Conservation (phyloP, 2,329 filamentous ascomycete genomes). For the Rhynchosporium secalis region DNA sequence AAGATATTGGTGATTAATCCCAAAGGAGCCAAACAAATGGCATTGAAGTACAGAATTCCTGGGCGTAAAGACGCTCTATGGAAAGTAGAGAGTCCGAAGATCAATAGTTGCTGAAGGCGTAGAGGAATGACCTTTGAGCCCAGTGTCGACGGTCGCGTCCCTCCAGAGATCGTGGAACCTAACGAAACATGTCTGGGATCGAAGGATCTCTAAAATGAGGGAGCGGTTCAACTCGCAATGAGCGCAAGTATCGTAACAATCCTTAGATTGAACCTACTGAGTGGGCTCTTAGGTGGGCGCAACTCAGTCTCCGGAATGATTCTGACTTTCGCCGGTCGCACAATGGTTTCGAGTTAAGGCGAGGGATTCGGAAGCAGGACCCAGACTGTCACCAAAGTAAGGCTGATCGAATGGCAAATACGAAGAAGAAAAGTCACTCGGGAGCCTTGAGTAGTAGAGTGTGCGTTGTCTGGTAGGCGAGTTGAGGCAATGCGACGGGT, state of each 20-base stretch:
- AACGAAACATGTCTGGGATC: background rate
- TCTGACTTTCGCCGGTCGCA: conserved; percentile 23
- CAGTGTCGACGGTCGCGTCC: background rate
- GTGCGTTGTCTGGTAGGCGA: background rate
- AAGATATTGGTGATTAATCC: background rate
- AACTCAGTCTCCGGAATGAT: conserved; percentile 14
- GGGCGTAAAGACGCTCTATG: too few species aligned
- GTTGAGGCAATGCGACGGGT: background rate
- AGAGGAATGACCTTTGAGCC: background rate
- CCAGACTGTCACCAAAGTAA: background rate
- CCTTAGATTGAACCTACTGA: background rate
- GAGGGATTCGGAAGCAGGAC: background rate
- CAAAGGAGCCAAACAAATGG: background rate
- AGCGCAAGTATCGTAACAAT: background rate
- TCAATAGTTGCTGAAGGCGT: too few species aligned
- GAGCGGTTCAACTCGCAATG: background rate
- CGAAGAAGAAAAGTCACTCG: background rate
- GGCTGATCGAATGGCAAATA: background rate
- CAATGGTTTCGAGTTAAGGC: conserved; percentile 18
- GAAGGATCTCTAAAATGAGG: background rate
- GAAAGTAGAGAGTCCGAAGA: too few species aligned
- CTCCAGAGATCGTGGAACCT: background rate
- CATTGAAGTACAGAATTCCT: too few species aligned
- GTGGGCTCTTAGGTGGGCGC: background rate
- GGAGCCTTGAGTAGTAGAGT: background rate